These are phyloP conservation scores for Clavispora vitiphila DNA, from an alignment of 805 yeast genomes.

Conservation along the genomic window DNA sequence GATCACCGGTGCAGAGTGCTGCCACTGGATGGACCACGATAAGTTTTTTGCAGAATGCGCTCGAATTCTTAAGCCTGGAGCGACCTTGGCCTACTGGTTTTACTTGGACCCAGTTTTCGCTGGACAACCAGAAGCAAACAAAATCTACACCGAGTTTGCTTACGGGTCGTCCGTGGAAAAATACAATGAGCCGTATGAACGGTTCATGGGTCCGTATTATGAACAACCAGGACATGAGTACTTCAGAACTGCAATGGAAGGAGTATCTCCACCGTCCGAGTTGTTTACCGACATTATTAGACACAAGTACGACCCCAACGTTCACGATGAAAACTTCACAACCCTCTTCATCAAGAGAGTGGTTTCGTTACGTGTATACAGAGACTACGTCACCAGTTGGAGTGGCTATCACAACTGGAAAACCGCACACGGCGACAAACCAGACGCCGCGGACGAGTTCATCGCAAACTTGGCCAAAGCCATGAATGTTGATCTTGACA, in stretches of 20 bases:
- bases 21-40: conserved; percentile 75
- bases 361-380: conserved; percentile 17
- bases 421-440: conserved; percentile 25
- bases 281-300: conserved; percentile 21
- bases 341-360: conserved; percentile 19
- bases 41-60: conserved; percentile 47
- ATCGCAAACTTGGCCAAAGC: conserved; percentile 37
- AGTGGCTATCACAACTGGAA: conserved; percentile 37
- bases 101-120: conserved; percentile 67
- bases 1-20: conserved; percentile 76
- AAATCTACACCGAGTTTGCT: conserved; percentile 46
- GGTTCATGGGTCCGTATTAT: conserved; percentile 46
- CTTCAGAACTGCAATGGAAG: conserved; percentile 32
- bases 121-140: conserved; percentile 50
- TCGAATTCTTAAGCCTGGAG: conserved; percentile 50
- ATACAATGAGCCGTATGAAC: conserved; percentile 22
- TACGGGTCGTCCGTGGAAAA: conserved; percentile 28
- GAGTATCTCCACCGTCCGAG: conserved; percentile 29
- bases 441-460: conserved; percentile 47
- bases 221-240: conserved; percentile 44
- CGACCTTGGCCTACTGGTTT: conserved; percentile 74
- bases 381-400: conserved; percentile 31
- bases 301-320: conserved; percentile 22
- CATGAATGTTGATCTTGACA: conserved; percentile 44
- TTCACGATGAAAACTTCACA: conserved; percentile 16